These are phyloP conservation scores for Boletus semigastroideus DNA, from an alignment of 1,284 basidiomycete species.

Conservation along the genomic window DNA sequence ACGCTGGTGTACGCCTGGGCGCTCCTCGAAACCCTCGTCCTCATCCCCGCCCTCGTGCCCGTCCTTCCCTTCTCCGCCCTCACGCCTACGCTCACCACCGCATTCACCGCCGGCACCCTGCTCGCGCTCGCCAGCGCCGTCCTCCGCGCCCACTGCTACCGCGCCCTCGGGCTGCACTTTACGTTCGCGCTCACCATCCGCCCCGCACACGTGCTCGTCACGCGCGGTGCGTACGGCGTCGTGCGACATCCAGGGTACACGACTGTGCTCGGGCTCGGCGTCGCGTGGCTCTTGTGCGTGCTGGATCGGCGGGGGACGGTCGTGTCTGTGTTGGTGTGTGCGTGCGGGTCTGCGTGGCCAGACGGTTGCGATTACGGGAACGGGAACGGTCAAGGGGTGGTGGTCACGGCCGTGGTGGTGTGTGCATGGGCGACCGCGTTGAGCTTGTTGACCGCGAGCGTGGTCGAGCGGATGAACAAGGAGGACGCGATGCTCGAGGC, in stretches of 20 bases:
- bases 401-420: background rate
- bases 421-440: background rate
- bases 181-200: constrained; percentile 31
- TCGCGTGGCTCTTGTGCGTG: constrained; percentile 10
- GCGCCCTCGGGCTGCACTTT: constrained; percentile 22
- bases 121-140: constrained; percentile 11
- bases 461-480: constrained; percentile 13
- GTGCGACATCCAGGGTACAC: constrained; percentile 35
- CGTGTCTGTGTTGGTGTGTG: background rate
- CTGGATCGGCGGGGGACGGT: constrained; percentile 7
- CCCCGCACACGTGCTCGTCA: constrained; percentile 28
- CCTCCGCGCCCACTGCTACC: constrained; percentile 23
- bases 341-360: too few species aligned
- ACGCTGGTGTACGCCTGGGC: background rate
- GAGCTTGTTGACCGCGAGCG: fast-evolving
- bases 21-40: constrained; percentile 3
- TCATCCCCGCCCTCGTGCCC: constrained; percentile 11
- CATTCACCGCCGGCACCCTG: constrained; percentile 10
- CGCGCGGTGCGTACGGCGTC: constrained; percentile 25
- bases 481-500: constrained; percentile 42
- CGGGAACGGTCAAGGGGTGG: background rate
- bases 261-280: background rate
- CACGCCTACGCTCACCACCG: background rate
- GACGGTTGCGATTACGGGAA: too few species aligned
- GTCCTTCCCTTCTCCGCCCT: background rate